Evolutionary conservation across 139 green algal genomes (phyloP), one percentile per base, ranked within the genome.

Genomic region (Chlorella sp.): DNA sequence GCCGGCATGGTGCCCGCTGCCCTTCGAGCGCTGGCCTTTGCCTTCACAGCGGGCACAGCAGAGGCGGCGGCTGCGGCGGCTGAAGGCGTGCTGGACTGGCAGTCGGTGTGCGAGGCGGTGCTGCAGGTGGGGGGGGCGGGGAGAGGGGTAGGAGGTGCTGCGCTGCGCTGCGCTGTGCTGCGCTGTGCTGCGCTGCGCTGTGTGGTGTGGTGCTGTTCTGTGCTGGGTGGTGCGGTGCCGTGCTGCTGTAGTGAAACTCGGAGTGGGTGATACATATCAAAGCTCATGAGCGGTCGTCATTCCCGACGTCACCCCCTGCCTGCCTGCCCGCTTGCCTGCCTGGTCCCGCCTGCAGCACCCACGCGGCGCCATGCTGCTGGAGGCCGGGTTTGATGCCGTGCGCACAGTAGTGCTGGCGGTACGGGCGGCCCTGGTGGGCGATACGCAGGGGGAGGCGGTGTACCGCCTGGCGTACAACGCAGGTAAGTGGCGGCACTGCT

Each of bases 381-480:
- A 94, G 37, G 92, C 91, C 0, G 89, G 80, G 11, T 94, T 94
- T 76, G 92, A 94, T 28, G 86, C 91, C 1, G 90, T 86, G 66
- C 86, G 91, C 73, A 71, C 66, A 0, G 12, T 94, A 34, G 86
- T 93, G 81, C 71, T 84, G 39, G 64, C 78, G 26, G 88, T 93
- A 68, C 83, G 89, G 42, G 82, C 85, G 11, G 91, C 76, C 12
- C 83, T 93, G 42, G 42, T 89, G 75, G 79, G 80, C 30, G 80
- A 73, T 30, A 79, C 87, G 0, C 22, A 73, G 0, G 86, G 85
- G 4, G 86, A 90, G 16, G 81, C 77, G 12, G 64, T 94, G 42
- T 92, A 94, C 69, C 37, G 53, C 7, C 88, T 94, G 64, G 83
- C 90, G 21, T 93, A 86, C 81, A 37, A 83, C n/a, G 88, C 81